These are phyloP conservation scores for Huiozyma sinensis DNA, from an alignment of 805 yeast species.

Conservation along the genomic window DNA sequence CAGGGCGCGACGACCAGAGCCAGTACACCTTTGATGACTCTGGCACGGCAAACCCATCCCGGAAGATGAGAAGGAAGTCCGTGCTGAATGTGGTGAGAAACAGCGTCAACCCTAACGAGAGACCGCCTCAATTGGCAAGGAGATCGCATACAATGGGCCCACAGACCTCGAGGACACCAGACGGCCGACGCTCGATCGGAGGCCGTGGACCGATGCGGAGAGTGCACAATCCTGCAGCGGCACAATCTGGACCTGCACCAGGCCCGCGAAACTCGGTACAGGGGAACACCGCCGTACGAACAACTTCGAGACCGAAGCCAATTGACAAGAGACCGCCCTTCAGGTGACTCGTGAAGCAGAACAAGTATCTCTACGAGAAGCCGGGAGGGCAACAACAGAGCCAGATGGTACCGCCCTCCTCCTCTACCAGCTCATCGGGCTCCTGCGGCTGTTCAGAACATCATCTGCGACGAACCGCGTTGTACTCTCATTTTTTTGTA, in stretches of 20 bases:
- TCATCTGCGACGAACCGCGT: too few relatives aligned
- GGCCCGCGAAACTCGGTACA: background rate
- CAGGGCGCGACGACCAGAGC: slow-evolving; percentile 5
- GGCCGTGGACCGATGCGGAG: background rate
- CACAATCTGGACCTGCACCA: background rate
- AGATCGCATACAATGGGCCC: background rate
- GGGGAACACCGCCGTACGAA: background rate
- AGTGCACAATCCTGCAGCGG: background rate
- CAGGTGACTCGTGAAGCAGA: slow-evolving; percentile 6
- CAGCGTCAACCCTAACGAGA: slow-evolving; percentile 7
- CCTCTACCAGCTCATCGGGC: too few relatives aligned
- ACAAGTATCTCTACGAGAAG: too few relatives aligned
- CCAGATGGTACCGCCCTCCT: too few relatives aligned
- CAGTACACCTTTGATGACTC: slow-evolving; percentile 1
- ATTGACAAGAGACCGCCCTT: slow-evolving; percentile 18
- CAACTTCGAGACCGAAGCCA: background rate
- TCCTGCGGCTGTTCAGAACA: too few relatives aligned
- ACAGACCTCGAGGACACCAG: background rate
- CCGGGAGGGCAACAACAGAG: too few relatives aligned
- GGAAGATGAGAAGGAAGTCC: slow-evolving; percentile 23
- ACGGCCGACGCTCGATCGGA: background rate
- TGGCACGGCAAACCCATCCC: slow-evolving; percentile 4
- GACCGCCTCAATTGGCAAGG: background rate
- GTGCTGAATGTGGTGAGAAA: slow-evolving; percentile 25
- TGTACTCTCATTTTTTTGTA: too few relatives aligned